A percentile compares a stretch with the other conserved stretches of the same genome.
These are phyloP conservation scores for Sporothrix schenckii DNA, from an alignment of 2,329 filamentous ascomycete species.

Conservation along the genomic window DNA sequence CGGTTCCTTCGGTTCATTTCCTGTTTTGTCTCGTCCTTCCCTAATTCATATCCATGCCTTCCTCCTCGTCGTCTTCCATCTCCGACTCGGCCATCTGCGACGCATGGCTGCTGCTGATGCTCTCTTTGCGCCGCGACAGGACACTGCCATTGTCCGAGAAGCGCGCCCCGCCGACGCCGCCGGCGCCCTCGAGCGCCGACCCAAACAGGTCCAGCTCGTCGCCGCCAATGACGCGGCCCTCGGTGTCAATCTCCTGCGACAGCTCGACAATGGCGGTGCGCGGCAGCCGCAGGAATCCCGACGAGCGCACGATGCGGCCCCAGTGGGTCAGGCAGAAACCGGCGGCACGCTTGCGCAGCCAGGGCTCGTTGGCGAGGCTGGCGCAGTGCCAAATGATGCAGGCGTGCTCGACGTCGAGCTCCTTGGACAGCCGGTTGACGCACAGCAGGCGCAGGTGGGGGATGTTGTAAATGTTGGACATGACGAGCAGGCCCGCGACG, in stretches of 20 bases:
- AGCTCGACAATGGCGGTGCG: constrained; percentile 82
- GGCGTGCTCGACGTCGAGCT: constrained; percentile 91
- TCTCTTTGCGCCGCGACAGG: constrained; percentile 57
- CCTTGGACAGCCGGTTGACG: constrained; percentile 84
- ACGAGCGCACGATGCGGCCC: constrained; percentile 88
- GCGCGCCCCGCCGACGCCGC: constrained; percentile 40
- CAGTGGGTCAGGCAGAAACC: constrained; percentile 90
- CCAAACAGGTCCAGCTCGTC: constrained; percentile 71
- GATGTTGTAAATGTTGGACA: constrained; percentile 98
- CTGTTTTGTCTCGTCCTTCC: neutral
- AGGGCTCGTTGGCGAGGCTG: constrained; percentile 85
- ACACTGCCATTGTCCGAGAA: constrained; percentile 47
- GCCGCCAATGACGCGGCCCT: constrained; percentile 86
- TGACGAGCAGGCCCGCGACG: constrained; percentile 90
- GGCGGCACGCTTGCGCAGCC: constrained; percentile 86
- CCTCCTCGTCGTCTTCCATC: constrained; percentile 41
- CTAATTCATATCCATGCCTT: constrained; percentile 38
- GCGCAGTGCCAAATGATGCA: constrained; percentile 97
- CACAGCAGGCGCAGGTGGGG: constrained; percentile 88
- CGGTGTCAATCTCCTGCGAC: constrained; percentile 88
- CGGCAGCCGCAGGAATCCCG: constrained; percentile 80
- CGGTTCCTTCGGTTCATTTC: neutral
- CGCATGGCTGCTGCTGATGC: constrained; percentile 62
- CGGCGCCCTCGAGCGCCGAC: constrained; percentile 51
- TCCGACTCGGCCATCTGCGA: constrained; percentile 62